A percentile compares a stretch with the other conserved stretches of the same genome.
Evolutionary conservation across 331 rosid species (phyloP).

Genomic region (Ulmus americana): DNA sequence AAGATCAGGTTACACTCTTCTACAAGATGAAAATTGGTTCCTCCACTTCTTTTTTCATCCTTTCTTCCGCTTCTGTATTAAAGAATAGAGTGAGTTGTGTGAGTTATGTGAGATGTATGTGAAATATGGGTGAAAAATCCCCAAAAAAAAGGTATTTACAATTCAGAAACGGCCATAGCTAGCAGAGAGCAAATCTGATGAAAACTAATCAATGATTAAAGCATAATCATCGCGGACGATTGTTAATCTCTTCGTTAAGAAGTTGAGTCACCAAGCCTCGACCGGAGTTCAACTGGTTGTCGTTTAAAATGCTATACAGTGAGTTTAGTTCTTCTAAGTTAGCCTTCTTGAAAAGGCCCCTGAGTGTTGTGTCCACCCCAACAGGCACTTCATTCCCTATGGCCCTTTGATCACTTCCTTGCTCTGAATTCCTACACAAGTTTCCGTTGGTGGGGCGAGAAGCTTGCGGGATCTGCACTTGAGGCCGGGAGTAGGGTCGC

Average conservation of each 20-base stretch:
- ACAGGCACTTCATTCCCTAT: slow-evolving; percentile 22
- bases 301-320: slow-evolving; percentile 52
- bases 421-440: slow-evolving; percentile 26
- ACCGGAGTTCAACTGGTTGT: slow-evolving; percentile 39
- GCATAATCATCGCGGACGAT: slow-evolving; percentile 44
- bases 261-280: slow-evolving; percentile 43
- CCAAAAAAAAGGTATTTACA: slow-evolving; percentile 26
- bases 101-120: slow-evolving; percentile 20
- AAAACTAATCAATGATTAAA: slow-evolving; percentile 21
- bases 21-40: slow-evolving; percentile 3
- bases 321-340: slow-evolving; percentile 65
- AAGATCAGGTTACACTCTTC: not conserved
- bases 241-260: slow-evolving; percentile 61
- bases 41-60: not conserved
- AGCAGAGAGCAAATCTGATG: slow-evolving; percentile 19
- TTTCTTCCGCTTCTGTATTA: not conserved
- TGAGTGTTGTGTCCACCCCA: slow-evolving; percentile 36
- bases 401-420: slow-evolving; percentile 27
- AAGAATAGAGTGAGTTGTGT: slow-evolving; percentile 22
- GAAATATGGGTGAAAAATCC: slow-evolving; percentile 13
- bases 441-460: slow-evolving; percentile 32
- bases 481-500: slow-evolving; percentile 91
- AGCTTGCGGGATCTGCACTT: slow-evolving; percentile 62
- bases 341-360: slow-evolving; percentile 62
- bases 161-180: slow-evolving; percentile 17